A percentile compares a stretch with the other conserved stretches of the same genome.
phyloP scores from a whole-genome alignment of 1,284 basidiomycete species.

The Ceratobasidium sp. region DNA sequence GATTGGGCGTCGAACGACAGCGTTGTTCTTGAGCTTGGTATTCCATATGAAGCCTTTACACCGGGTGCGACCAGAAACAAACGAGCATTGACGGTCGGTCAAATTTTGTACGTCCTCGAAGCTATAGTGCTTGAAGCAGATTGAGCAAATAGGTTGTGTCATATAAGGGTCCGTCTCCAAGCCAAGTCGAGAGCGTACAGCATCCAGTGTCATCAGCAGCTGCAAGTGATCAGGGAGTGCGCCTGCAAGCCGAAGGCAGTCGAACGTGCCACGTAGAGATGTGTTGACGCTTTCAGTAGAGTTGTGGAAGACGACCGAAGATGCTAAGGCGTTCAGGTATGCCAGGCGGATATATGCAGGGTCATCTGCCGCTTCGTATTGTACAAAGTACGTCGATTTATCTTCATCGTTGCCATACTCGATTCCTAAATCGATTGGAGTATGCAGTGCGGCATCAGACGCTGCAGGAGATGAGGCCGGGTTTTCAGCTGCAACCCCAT shows the following conservation, averaged over 20 bases:
- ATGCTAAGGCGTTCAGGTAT: background rate
- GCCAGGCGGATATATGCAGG: background rate
- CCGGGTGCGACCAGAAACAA: constrained; percentile 1
- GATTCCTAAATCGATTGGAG: background rate
- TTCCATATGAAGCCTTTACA: background rate
- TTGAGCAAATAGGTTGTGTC: background rate
- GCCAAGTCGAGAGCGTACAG: constrained; percentile 2
- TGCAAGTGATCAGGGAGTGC: background rate
- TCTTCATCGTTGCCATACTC: background rate
- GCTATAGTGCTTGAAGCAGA: constrained; percentile 2
- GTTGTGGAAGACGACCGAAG: background rate
- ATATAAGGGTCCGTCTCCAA: constrained; percentile 5
- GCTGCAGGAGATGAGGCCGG: too few relatives aligned
- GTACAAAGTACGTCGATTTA: background rate
- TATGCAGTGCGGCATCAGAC: too few relatives aligned
- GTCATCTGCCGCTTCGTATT: background rate
- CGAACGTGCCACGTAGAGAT: background rate
- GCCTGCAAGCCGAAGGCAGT: background rate
- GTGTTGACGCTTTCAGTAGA: background rate
- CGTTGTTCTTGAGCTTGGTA: background rate
- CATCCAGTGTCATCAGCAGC: background rate
- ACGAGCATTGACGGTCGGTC: background rate
- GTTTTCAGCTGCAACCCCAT: too few relatives aligned
- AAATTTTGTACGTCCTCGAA: background rate
- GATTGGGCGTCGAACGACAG: background rate